These are phyloP conservation scores for Penicillium paradoxum DNA, from an alignment of 495 filamentous ascomycete species.

Conservation along the genomic window DNA sequence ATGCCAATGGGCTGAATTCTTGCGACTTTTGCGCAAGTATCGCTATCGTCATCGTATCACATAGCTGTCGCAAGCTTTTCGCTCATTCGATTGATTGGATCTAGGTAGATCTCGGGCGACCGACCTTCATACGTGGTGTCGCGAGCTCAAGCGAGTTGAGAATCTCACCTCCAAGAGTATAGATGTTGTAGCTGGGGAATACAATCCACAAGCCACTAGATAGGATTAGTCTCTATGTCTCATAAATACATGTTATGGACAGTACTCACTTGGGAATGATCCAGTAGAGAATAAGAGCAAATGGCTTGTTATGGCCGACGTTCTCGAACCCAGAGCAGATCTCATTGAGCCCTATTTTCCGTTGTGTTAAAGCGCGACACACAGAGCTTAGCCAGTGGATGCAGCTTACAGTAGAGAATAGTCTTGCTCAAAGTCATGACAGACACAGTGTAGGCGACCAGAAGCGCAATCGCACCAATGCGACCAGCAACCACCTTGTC, in stretches of 20 bases:
- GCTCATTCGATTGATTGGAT: not conserved
- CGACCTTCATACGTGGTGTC: conserved; percentile 27
- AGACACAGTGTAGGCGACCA: conserved; percentile 63
- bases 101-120: conserved; percentile 34
- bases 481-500: conserved; percentile 53
- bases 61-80: not conserved
- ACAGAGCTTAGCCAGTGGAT: not conserved
- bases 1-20: not conserved
- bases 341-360: conserved; percentile 64
- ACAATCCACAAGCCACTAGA: conserved; percentile 73
- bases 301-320: conserved; percentile 66
- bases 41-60: not conserved
- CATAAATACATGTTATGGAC: not conserved
- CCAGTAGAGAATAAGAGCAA: conserved; percentile 60
- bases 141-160: conserved; percentile 57
- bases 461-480: conserved; percentile 55
- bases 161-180: conserved; percentile 65
- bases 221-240: conserved; percentile 4
- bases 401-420: conserved; percentile 69
- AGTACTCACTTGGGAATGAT: conserved; percentile 73
- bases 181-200: conserved; percentile 65
- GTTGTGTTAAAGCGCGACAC: not conserved
- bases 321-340: conserved; percentile 70
- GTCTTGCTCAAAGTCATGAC: conserved; percentile 89
- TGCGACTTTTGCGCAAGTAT: not conserved